A percentile compares a stretch with the other conserved stretches of the same genome.
Evolutionary conservation across 257 asterid genomes (phyloP).

Genomic region (Plantago ovata): DNA sequence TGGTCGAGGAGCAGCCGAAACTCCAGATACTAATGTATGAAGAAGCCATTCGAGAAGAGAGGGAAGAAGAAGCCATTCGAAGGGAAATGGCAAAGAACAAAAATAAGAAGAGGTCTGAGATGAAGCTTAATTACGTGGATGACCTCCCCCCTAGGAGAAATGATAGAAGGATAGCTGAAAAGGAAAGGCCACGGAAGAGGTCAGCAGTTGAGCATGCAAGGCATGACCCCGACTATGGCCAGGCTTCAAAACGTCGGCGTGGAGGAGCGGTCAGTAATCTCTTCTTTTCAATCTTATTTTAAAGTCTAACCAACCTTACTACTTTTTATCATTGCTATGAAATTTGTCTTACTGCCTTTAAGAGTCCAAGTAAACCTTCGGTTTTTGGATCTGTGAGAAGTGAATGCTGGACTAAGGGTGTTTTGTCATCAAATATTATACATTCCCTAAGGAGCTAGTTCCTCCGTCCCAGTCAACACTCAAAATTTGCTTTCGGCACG

Average conservation of each 20-base stretch:
- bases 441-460: too few relatives aligned
- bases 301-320: slow-evolving; percentile 7
- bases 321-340: slow-evolving; percentile 4
- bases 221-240: slow-evolving; percentile 45
- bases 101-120: slow-evolving; percentile 63
- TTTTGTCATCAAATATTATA: too few relatives aligned
- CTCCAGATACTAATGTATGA: slow-evolving; percentile 58
- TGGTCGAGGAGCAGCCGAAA: slow-evolving; percentile 59
- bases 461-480: too few relatives aligned
- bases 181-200: slow-evolving; percentile 65
- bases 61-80: slow-evolving; percentile 84
- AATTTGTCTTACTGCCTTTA: slow-evolving; percentile 6
- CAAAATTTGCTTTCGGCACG: too few relatives aligned
- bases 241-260: slow-evolving; percentile 77
- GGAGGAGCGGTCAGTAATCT: slow-evolving; percentile 80
- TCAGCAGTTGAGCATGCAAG: slow-evolving; percentile 47
- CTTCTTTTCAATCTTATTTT: background rate
- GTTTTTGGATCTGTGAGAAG: background rate
- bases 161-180: slow-evolving; percentile 68
- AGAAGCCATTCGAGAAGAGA: slow-evolving; percentile 72
- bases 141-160: slow-evolving; percentile 65
- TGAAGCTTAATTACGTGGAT: slow-evolving; percentile 60
- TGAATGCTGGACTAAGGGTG: background rate
- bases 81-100: slow-evolving; percentile 74
- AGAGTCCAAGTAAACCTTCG: background rate